Base-by-base conservation (phyloP, 192 early-diverging fungal species). In the Coemansia umbellata region DNA sequence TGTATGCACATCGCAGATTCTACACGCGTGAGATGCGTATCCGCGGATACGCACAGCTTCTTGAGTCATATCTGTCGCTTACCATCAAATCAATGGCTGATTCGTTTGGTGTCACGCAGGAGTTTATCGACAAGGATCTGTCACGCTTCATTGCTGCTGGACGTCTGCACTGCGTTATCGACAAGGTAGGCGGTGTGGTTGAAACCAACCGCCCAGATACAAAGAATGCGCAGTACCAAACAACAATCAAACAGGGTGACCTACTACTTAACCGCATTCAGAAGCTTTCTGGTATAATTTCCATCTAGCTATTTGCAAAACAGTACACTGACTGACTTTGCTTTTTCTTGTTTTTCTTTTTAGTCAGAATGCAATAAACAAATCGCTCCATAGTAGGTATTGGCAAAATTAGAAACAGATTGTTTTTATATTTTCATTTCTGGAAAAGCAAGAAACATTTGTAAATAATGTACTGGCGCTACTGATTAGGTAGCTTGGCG, bases 21-120 rank as follows among this genome's bases (percentile, higher is more conserved):
- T 97, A 94, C 63, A 91, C 93, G 5, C 93, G 97, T 36, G 97
- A 99, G 65, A 96, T 99, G 97, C 87, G 95, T 50, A 98, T 99
- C 53, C 83, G 88, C 35, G 91, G 86, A 39, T 99, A 99, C 68
- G 89, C 91, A 9, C 97, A 99, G 67, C 70, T 97, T 31, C 72
- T 99, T 37, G 92, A 99, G 55, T 94, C 91, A 11, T 99, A 99
- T 61, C 78, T 91, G 58, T 91, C 87, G 47, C 75, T 99, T 22
- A 95, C 92, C 4, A 85, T 97, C 71, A 89, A 93, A 60, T 93
- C 89, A 28, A 94, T 99, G 93, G 97, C 97, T 23, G 84, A 86
- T 39, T 82, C 93, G 32, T 99, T 99, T 85, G 94, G 93, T 36
- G 95, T 99, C 30, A 86, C 87, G 3, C 85, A 96, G 63, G 88